Conservation (phyloP, 164 flowering plant genomes). For the Dillenia turbinata region DNA sequence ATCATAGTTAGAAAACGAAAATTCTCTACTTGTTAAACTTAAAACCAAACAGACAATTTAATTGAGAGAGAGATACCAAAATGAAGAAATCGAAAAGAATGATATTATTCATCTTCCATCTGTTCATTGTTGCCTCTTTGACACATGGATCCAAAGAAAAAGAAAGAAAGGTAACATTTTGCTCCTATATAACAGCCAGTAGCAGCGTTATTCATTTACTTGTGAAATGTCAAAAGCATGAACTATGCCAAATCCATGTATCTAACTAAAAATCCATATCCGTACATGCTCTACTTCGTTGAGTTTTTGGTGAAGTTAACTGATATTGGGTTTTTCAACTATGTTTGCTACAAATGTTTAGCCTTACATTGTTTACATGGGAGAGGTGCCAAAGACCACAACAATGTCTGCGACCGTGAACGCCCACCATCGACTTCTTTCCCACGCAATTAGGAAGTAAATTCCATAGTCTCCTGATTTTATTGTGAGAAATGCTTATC, state of each 20-base stretch:
- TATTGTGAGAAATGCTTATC: too few relatives aligned
- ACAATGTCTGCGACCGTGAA: slow-evolving; percentile 2
- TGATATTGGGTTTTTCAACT: too few relatives aligned
- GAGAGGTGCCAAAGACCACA: slow-evolving; percentile 24
- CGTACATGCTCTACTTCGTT: too few relatives aligned
- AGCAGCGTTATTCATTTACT: too few relatives aligned
- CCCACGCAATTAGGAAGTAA: slow-evolving; percentile 41
- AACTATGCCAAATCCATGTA: too few relatives aligned
- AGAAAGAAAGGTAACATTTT: slow-evolving; percentile 23
- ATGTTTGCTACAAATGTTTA: slow-evolving; percentile 3
- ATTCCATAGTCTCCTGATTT: not conserved
- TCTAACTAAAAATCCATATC: too few relatives aligned
- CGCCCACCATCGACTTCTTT: slow-evolving; percentile 40
- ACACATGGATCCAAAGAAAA: slow-evolving; percentile 13
- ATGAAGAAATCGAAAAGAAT: slow-evolving; percentile 4
- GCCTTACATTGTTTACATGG: slow-evolving; percentile 64
- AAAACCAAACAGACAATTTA: not conserved
- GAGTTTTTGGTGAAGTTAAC: too few relatives aligned
- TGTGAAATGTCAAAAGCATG: too few relatives aligned
- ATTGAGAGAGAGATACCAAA: not conserved
- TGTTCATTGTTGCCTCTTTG: slow-evolving; percentile 6
- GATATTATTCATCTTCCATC: slow-evolving; percentile 3
- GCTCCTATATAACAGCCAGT: too few relatives aligned
- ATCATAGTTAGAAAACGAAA: too few relatives aligned
- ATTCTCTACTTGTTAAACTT: not conserved